phyloP scores from a whole-genome alignment of 306 rosid genomes.

The Astragalus membranaceus region DNA sequence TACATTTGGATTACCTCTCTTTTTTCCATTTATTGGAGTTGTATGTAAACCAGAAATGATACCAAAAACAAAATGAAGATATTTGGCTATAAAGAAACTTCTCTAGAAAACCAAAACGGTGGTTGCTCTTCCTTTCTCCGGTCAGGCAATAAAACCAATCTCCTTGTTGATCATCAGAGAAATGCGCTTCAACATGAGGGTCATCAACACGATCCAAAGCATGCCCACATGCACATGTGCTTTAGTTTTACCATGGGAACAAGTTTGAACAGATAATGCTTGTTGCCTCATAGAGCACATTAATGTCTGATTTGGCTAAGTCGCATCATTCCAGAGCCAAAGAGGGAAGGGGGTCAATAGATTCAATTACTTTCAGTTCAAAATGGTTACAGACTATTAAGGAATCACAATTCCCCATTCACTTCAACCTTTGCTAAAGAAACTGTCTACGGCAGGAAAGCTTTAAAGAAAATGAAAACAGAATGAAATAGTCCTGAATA shows the following conservation, averaged over 20 bases:
- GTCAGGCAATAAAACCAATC: constrained; percentile 57
- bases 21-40: no score
- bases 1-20: no score
- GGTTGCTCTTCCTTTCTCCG: constrained; percentile 3
- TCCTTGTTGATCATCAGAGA: constrained; percentile 40
- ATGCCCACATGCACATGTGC: background rate
- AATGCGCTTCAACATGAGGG: constrained; percentile 50
- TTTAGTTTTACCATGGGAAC: background rate
- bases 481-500: no score
- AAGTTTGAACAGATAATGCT: constrained; percentile 12
- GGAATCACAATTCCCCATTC: background rate
- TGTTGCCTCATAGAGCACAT: constrained; percentile 53
- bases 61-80: background rate
- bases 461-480: no score
- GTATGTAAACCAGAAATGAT: background rate
- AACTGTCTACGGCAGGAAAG: no score
- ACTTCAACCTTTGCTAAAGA: no score
- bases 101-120: background rate
- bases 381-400: background rate
- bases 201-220: constrained; percentile 19
- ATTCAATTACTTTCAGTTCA: background rate
- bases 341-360: background rate
- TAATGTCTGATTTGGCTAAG: constrained; percentile 69
- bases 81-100: background rate
- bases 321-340: constrained; percentile 57